Conservation (phyloP, 1,284 basidiomycete genomes). For the Boletus semigastroideus region DNA sequence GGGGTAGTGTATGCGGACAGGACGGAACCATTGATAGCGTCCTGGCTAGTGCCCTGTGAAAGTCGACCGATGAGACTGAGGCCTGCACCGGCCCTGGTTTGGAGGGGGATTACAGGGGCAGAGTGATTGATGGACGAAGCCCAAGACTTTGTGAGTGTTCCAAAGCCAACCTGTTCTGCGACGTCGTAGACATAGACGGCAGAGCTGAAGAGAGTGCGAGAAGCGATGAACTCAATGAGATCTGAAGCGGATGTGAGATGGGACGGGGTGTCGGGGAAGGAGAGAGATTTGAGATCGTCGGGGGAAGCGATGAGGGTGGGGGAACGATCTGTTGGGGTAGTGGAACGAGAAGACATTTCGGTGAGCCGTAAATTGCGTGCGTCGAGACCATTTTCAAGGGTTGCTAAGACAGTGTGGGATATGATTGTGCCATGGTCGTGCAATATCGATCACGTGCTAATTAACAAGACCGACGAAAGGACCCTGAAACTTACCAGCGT, state of each 20-base stretch:
- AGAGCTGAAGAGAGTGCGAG: slow-evolving; percentile 53
- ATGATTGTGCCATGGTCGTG: slow-evolving; percentile 31
- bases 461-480: too few relatives aligned
- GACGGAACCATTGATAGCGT: slow-evolving; percentile 53
- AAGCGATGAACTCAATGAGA: slow-evolving; percentile 66
- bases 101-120: slow-evolving; percentile 66
- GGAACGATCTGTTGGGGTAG: not conserved
- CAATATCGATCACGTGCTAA: slow-evolving; percentile 29
- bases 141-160: slow-evolving; percentile 66
- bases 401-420: slow-evolving; percentile 18
- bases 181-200: slow-evolving; percentile 79
- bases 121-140: slow-evolving; percentile 39
- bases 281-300: slow-evolving; percentile 24
- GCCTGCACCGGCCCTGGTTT: slow-evolving; percentile 88
- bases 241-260: slow-evolving; percentile 56
- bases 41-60: slow-evolving; percentile 73
- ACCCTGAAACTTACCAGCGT: not conserved
- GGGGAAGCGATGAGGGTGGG: slow-evolving; percentile 24
- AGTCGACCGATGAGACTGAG: slow-evolving; percentile 80
- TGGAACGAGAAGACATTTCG: slow-evolving; percentile 18
- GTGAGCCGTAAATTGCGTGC: too few relatives aligned
- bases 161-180: slow-evolving; percentile 78
- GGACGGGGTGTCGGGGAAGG: slow-evolving; percentile 24
- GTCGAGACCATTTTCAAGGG: slow-evolving; percentile 9
- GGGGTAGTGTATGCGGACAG: slow-evolving; percentile 79